Base-by-base conservation (phyloP, 2,329 filamentous ascomycete species). In the Incumbomyces delicatus region DNA sequence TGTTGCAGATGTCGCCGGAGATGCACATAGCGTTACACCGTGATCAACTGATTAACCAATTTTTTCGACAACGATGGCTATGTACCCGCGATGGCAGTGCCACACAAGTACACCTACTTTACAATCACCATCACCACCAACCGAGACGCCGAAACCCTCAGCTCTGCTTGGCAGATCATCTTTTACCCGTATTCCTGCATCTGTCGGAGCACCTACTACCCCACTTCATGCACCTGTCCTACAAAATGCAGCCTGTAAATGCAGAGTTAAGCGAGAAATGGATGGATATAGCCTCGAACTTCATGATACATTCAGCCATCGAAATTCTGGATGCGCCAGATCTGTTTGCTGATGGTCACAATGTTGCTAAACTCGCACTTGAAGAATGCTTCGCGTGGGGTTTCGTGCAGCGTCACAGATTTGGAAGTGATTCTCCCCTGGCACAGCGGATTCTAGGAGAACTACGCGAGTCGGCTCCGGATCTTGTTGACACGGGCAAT, bases 361-460 rank as follows among this genome's bases (percentile, higher is more conserved):
- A 41, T 12, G 20, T 14, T 10, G 33, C 27, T 8, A 12, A 42
- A 29, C 27, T 38, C 17, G 22, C 47, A 3, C 49, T 56, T 11
- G 47, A 53, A 27, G 47, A 53, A 20, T 54, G 53, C 41, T 53
- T 56, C 35, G 52, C 53, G 2, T 56, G 53, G 53, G 53, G 53
- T n/a, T 49, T 51, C 39, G 40, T 51, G 12, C 39, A 48, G n/a
- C 40, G 36, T 18, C 14, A 42, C 14, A 30, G 35, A 17, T 48
- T 46, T 16, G 4, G 31, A 11, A 39, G 44, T 29, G 18, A 47
- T 29, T 18, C 16, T 8, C 12, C 16, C 13, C 6, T 37, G 29
- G 22, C 38, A n/a, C 33, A 29, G 17, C 18, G 12, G 13, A n/a
- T 29, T 35, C 34, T 30, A n/a, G 2, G 8, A 8, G 33, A 38